These are phyloP conservation scores for Hypoxylon sp. DNA, from an alignment of 2,329 filamentous ascomycete genomes.

Conservation along the genomic window DNA sequence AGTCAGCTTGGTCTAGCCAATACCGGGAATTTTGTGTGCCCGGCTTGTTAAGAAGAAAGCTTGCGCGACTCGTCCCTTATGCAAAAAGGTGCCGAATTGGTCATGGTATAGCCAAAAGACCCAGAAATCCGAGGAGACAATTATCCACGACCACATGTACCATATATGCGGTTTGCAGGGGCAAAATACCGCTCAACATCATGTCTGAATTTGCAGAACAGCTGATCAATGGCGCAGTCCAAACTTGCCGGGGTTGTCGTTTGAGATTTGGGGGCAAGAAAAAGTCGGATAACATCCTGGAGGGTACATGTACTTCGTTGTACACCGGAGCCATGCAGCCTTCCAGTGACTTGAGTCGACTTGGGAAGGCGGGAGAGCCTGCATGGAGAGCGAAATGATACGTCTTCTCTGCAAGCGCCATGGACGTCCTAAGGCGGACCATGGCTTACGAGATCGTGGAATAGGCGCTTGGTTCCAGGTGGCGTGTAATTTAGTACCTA, in stretches of 20 bases:
- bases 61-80: conserved; percentile 19
- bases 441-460: conserved; percentile 24
- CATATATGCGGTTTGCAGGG: conserved; percentile 21
- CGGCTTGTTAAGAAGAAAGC: conserved; percentile 23
- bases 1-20: conserved; percentile 33
- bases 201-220: conserved; percentile 15
- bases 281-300: conserved; percentile 27
- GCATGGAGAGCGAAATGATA: conserved; percentile 24
- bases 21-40: conserved; percentile 30
- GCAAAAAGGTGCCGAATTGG: conserved; percentile 20
- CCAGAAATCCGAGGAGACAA: conserved; percentile 8
- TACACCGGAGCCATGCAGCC: conserved; percentile 18
- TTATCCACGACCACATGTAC: conserved; percentile 12
- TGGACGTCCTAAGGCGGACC: conserved; percentile 24
- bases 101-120: conserved; percentile 12
- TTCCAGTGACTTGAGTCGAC: conserved; percentile 16
- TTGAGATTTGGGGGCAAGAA: conserved; percentile 29
- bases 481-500: conserved; percentile 26
- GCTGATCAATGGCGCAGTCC: conserved; percentile 22
- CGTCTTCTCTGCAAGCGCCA: conserved; percentile 29
- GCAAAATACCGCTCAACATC: conserved; percentile 7
- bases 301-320: conserved; percentile 18
- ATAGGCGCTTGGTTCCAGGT: conserved; percentile 22
- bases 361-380: conserved; percentile 24
- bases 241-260: conserved; percentile 20